Evolutionary conservation across 2,329 filamentous ascomycete species (phyloP).

Genomic region (Botrytis pseudocinerea): DNA sequence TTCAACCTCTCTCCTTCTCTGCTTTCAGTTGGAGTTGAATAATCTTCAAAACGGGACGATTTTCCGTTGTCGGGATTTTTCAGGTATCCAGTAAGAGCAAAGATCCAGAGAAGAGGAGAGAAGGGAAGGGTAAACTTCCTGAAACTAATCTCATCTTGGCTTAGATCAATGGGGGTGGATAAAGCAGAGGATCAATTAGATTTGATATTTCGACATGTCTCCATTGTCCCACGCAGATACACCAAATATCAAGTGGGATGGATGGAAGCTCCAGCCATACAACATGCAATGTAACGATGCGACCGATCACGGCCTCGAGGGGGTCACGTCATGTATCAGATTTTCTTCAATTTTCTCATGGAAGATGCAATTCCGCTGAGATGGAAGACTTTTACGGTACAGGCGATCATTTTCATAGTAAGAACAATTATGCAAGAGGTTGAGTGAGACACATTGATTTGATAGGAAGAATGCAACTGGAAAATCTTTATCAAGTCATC

Average conservation of each 20-base stretch:
- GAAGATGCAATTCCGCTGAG: background rate
- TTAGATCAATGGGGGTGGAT: background rate
- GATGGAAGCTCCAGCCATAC: conserved; percentile 2
- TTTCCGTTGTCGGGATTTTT: background rate
- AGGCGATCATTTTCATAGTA: background rate
- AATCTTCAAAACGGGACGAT: background rate
- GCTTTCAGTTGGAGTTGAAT: background rate
- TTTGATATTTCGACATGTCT: conserved; percentile 2
- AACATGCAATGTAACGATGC: background rate
- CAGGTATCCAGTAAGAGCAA: background rate
- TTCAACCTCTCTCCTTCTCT: conserved; percentile 1
- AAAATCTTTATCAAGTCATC: conserved; percentile 1
- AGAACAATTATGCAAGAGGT: background rate
- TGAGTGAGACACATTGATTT: background rate
- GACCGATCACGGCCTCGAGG: conserved; percentile 17
- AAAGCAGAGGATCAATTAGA: conserved; percentile 1
- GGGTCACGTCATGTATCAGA: conserved; percentile 8
- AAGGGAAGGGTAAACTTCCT: background rate
- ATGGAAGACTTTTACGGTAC: background rate
- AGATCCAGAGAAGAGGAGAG: background rate
- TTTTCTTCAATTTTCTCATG: background rate
- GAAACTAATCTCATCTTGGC: background rate
- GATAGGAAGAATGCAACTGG: background rate
- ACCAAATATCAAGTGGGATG: background rate
- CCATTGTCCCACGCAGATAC: conserved; percentile 4